Base-by-base conservation (phyloP, 208 protist species). In the Leptomonas pyrrhocoris region DNA sequence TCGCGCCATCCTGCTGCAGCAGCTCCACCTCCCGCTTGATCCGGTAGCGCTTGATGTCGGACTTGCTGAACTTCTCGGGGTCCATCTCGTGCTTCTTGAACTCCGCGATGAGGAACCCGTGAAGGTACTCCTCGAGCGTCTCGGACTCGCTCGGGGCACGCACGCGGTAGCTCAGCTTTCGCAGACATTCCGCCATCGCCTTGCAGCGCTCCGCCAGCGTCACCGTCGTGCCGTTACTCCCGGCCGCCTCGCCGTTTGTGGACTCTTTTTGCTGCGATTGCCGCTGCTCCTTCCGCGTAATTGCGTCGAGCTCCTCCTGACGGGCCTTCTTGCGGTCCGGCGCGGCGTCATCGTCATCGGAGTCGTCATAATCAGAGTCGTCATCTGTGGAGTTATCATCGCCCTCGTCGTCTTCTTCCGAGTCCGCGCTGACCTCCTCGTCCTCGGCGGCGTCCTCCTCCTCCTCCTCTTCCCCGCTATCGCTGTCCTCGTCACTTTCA, bases 1-100 rank as follows among this genome's bases (percentile, higher is more conserved):
- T 74, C n/a, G 84, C 88, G 27, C 91, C 91, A 56, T 94, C 88
- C 45, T 83, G 68, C 83, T 93, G 84, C 31, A 96, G 81, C 34
- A 84, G 77, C 60, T 92, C 85, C 28, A 96, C 70, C 62, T 96
- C 91, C 27, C 73, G 74, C 59, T 77, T 57, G 9, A 85, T 72
- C 51, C 79, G 83, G 74, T 94, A 96, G 15, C 81, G 81, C 57
- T 85, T 83, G 25, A 92, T 64, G 46, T 86, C 91, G 1, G 43
- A 68, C 62, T 79, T 87, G 50, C 74, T 50, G 74, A 87, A 94
- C 67, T 79, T 73, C 12, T 77, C 66, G 2, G 88, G 86, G 67
- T 96, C 85, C 66, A 96, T 77, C 8, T 77, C 72, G 61, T 89
- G 83, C 74, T 85, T 89, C 31, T 69, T 28, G 48, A 96, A 96